Conservation (phyloP, 148 eudicot genomes). For the Arctostaphylos glauca region DNA sequence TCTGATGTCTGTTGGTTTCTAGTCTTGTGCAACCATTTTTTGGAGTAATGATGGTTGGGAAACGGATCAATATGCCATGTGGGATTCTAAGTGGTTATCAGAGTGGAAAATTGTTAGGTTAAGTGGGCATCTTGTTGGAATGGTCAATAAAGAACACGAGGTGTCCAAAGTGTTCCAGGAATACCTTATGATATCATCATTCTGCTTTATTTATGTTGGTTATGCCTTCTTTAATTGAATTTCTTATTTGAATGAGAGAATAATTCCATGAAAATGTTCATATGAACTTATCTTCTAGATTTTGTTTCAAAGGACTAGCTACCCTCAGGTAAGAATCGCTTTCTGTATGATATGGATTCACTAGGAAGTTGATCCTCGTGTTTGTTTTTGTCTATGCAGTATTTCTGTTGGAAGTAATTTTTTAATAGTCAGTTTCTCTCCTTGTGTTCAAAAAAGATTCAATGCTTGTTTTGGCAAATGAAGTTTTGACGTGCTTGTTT, state of each 20-base stretch:
- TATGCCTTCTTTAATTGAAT: neutral
- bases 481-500: neutral
- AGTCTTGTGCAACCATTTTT: neutral
- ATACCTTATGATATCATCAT: neutral
- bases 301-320: constrained; percentile 7
- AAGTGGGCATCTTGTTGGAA: neutral
- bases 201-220: constrained; percentile 4
- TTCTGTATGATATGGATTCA: neutral
- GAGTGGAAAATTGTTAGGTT: neutral
- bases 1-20: neutral
- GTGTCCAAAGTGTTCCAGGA: neutral
- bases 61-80: neutral
- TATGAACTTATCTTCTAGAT: neutral
- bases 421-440: neutral
- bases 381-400: neutral
- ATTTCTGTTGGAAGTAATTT: neutral
- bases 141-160: neutral
- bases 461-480: neutral
- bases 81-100: neutral
- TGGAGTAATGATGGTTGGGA: neutral
- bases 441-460: neutral
- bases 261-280: constrained; percentile 7
- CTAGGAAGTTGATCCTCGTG: neutral
- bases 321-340: neutral
- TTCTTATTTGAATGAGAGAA: neutral